phyloP scores from a whole-genome alignment of 371 early-diverging fungal genomes.

The Cokeromyces recurvatus region DNA sequence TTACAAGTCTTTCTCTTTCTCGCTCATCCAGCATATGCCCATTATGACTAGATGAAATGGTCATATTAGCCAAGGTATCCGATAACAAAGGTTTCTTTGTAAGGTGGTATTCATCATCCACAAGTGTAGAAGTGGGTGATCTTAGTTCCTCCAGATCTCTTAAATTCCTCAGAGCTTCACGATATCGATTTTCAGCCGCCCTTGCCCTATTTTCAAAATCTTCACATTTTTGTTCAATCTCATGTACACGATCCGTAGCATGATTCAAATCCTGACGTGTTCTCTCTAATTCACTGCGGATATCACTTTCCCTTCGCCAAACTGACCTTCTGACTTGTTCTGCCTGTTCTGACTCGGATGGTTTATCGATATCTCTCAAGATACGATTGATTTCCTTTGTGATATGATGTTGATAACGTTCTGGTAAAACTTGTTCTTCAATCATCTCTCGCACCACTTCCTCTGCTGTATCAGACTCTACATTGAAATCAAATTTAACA shows the following conservation, averaged over 20 bases:
- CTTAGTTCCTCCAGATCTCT: slow-evolving; percentile 23
- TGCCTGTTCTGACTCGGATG: slow-evolving; percentile 29
- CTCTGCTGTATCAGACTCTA: slow-evolving; percentile 73
- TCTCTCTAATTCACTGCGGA: slow-evolving; percentile 34
- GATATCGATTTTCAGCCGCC: slow-evolving; percentile 30
- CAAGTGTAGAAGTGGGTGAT: background rate
- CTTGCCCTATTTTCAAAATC: slow-evolving; percentile 32
- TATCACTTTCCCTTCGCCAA: slow-evolving; percentile 48
- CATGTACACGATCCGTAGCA: slow-evolving; percentile 26
- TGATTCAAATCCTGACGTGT: slow-evolving; percentile 27
- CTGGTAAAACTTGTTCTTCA: slow-evolving; percentile 63
- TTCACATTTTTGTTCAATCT: slow-evolving; percentile 34
- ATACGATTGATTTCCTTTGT: slow-evolving; percentile 73
- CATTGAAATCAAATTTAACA: slow-evolving; percentile 78
- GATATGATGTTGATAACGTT: slow-evolving; percentile 62
- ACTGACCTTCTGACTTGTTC: slow-evolving; percentile 42
- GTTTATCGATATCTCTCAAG: slow-evolving; percentile 56
- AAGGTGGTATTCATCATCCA: background rate
- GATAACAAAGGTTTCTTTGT: background rate
- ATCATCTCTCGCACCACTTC: slow-evolving; percentile 81
- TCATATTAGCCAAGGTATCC: slow-evolving; percentile 1
- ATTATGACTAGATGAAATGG: background rate
- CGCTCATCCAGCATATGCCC: slow-evolving; percentile 3
- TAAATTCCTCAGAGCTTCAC: slow-evolving; percentile 26
- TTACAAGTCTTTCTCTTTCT: slow-evolving; percentile 16